These are phyloP conservation scores for Grigorovia yakushimaensis DNA, from an alignment of 805 yeast species.

Conservation along the genomic window DNA sequence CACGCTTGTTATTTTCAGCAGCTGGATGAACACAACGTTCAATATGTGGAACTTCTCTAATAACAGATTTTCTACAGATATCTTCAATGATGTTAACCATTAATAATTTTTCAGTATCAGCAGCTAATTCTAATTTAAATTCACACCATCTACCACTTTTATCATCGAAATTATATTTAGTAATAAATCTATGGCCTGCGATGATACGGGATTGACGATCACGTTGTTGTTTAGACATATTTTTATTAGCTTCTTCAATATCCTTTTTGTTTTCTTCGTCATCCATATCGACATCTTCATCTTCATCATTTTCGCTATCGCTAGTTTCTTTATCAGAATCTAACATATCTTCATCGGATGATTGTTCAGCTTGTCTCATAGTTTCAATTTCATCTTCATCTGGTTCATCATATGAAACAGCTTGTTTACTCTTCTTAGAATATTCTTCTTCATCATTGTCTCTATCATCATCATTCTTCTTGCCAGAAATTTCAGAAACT, in stretches of 20 bases:
- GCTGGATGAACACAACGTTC: conserved; percentile 87
- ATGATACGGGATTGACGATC: conserved; percentile 81
- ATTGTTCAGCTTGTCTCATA: conserved; percentile 72
- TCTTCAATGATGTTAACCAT: conserved; percentile 96
- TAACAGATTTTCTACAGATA: conserved; percentile 80
- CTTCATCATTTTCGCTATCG: conserved; percentile 34
- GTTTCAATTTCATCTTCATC: conserved; percentile 92
- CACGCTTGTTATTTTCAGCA: conserved; percentile 60
- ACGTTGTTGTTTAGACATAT: conserved; percentile 52
- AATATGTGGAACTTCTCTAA: conserved; percentile 81
- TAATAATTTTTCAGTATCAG: conserved; percentile 81
- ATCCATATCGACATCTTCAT: conserved; percentile 25
- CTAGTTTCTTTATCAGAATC: conserved; percentile 32
- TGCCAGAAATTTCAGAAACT: conserved; percentile 28
- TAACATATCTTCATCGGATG: conserved; percentile 57
- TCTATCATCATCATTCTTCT: conserved; percentile 31
- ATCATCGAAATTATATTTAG: conserved; percentile 85
- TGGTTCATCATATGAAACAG: conserved; percentile 88
- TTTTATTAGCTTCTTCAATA: conserved; percentile 18
- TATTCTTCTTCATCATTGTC: conserved; percentile 49
- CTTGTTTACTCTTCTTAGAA: conserved; percentile 61
- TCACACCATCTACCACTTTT: conserved; percentile 85
- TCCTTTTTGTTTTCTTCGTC: conserved; percentile 17
- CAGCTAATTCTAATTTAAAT: conserved; percentile 72
- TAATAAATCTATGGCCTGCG: conserved; percentile 60